Base-by-base conservation (phyloP, 331 rosid genomes). In the Quercus phellos region DNA sequence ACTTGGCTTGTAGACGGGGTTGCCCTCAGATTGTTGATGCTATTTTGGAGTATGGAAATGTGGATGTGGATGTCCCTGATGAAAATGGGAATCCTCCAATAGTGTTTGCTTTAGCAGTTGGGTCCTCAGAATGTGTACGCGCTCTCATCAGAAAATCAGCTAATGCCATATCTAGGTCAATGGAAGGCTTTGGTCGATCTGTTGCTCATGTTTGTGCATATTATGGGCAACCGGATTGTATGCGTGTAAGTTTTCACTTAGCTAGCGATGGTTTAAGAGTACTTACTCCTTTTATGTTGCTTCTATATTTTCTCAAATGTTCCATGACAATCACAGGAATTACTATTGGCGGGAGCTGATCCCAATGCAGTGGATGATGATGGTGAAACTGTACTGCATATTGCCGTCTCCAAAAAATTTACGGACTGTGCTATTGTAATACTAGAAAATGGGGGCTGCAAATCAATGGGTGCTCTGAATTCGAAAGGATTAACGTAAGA, bases 191-290 rank as follows among this genome's bases (percentile, higher is more conserved):
- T 46, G 99, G 99, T 80, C 98, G 96, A 50, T 92, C 97, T 4
- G 89, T 90, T 77, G 97, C 98, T 79, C 98, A 95, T 50, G 94
- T 92, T 55, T 95, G 99, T 90, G 99, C 99, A 53, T 89, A 86
- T 81, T 97, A 95, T 76, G 99, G 99, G 51, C 99, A 95, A 77
- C 99, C 99, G 74, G 99, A 92, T 90, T 95, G 99, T 81, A 95
- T 95, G 98, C 92, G 79, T 70, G 99, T 95, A 89, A 76, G 99
- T 88, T 70, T 79, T 74, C 77, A 59, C 64, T 73, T 83, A 35
- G 26, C 19, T 51, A 66, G 27, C 3, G 17, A 32, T 63, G 58
- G 73, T 55, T 63, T 56, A 13, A 43, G 63, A 74, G 43, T 12
- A 68, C 74, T 8, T 50, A 29, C 53, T 69, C 30, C 51, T 9